These are phyloP conservation scores for Lactarius deliciosus DNA, from an alignment of 768 basidiomycete genomes.

Conservation along the genomic window DNA sequence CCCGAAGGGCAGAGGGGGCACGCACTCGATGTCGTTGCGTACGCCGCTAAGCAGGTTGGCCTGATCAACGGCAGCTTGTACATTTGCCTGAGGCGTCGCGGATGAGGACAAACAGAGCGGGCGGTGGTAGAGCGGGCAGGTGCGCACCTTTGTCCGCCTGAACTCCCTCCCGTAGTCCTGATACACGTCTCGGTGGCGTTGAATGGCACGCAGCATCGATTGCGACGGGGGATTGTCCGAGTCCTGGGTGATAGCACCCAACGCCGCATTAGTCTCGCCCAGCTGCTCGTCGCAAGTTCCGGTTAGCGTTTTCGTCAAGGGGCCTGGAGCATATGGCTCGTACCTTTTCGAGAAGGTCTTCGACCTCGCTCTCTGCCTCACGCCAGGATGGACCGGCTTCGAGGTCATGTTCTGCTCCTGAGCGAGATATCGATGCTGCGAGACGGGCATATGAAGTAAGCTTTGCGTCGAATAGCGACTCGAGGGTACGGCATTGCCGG, in stretches of 20 bases:
- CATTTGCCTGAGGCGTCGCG: constrained; percentile 56
- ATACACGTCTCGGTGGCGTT: constrained; percentile 86
- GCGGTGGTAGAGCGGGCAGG: neutral
- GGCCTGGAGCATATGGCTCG: constrained; percentile 24
- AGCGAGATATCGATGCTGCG: constrained; percentile 61
- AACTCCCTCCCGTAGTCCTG: constrained; percentile 87
- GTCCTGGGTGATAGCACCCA: constrained; percentile 64
- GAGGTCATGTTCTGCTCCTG: constrained; percentile 47
- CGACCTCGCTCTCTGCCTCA: constrained; percentile 83
- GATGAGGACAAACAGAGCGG: neutral
- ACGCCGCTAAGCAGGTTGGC: constrained; percentile 88
- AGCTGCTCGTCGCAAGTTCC: constrained; percentile 50
- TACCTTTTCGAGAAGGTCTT: constrained; percentile 85
- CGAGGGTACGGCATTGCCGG: constrained; percentile 88
- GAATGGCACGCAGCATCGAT: constrained; percentile 85
- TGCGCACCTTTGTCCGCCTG: constrained; percentile 73
- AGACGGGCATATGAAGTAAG: constrained; percentile 88
- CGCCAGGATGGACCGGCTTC: constrained; percentile 72
- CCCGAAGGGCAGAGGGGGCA: constrained; percentile 8
- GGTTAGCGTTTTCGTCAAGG: constrained; percentile 14
- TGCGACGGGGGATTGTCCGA: constrained; percentile 71
- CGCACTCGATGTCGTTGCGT: constrained; percentile 93
- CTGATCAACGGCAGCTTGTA: constrained; percentile 80
- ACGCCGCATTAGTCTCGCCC: constrained; percentile 81
- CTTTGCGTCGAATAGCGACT: constrained; percentile 89